These are phyloP conservation scores for Diaporthe batatas DNA, from an alignment of 2,329 filamentous ascomycete genomes.

Conservation along the genomic window DNA sequence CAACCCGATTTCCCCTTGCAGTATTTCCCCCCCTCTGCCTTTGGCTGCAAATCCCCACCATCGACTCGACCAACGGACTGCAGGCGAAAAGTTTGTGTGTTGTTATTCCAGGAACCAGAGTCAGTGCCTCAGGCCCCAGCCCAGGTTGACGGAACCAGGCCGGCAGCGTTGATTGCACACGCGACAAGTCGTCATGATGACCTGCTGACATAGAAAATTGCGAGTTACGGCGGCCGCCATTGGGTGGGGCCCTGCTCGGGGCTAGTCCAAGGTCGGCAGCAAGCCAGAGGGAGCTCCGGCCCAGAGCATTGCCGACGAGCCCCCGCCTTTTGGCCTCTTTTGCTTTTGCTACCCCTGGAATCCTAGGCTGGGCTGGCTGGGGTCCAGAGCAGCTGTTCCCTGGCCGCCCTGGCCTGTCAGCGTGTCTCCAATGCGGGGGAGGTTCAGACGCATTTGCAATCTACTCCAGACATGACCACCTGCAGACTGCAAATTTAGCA, in stretches of 20 bases:
- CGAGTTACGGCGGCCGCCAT: not conserved
- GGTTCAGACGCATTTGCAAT: not conserved
- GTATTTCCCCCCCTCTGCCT: not conserved
- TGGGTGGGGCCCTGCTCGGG: not conserved
- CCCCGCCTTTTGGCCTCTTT: slow-evolving; percentile 32
- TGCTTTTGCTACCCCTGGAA: slow-evolving; percentile 23
- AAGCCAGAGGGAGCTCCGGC: slow-evolving; percentile 8
- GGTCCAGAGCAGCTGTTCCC: not conserved
- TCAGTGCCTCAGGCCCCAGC: not conserved
- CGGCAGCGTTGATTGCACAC: not conserved
- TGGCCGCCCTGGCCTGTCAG: not conserved
- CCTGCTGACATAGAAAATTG: slow-evolving; percentile 20
- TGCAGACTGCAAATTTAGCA: not conserved
- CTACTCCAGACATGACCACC: slow-evolving; percentile 12
- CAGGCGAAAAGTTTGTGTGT: not conserved
- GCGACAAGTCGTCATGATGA: slow-evolving; percentile 1
- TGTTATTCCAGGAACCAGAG: not conserved
- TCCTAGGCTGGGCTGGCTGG: not conserved
- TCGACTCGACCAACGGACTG: not conserved
- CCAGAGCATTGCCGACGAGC: slow-evolving; percentile 30
- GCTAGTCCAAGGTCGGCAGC: slow-evolving; percentile 5
- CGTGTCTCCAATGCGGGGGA: slow-evolving; percentile 27
- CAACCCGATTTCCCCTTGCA: slow-evolving; percentile 22
- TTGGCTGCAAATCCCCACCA: slow-evolving; percentile 4
- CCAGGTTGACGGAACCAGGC: not conserved